Evolutionary conservation across 345 rosid species (phyloP).

Genomic region (Euphorbia peplus): DNA sequence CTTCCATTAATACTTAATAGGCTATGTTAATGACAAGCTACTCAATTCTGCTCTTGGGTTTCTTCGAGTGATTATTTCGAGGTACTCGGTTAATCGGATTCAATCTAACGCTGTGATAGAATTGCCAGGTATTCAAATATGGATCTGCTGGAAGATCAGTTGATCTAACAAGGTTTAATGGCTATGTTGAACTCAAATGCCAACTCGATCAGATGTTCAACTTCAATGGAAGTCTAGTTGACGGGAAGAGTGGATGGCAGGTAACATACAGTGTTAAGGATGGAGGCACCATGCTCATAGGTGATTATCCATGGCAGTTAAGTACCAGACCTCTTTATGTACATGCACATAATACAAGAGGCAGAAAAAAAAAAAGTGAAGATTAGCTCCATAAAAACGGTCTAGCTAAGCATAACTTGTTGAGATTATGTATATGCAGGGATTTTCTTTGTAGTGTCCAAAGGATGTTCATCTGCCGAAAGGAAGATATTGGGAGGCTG

Average conservation of each 20-base stretch:
- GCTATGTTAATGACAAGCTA: too few species aligned
- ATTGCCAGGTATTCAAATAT: slow-evolving; percentile 40
- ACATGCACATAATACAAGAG: neutral
- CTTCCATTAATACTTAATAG: neutral
- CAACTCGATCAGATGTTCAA: slow-evolving; percentile 48
- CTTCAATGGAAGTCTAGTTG: slow-evolving; percentile 38
- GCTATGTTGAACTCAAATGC: slow-evolving; percentile 34
- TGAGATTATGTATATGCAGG: slow-evolving; percentile 25
- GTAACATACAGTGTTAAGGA: slow-evolving; percentile 33
- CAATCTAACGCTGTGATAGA: neutral
- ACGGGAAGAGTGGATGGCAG: slow-evolving; percentile 42
- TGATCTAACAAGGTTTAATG: slow-evolving; percentile 31
- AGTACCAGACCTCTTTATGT: slow-evolving; percentile 17
- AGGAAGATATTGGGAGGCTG: slow-evolving; percentile 25
- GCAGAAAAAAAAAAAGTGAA: neutral
- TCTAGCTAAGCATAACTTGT: neutral
- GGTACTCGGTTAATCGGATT: neutral
- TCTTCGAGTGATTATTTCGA: neutral
- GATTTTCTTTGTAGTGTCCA: slow-evolving; percentile 31
- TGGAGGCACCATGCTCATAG: slow-evolving; percentile 36
- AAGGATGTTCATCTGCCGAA: slow-evolving; percentile 31
- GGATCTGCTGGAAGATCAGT: slow-evolving; percentile 43
- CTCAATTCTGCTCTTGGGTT: neutral
- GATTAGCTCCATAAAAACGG: neutral
- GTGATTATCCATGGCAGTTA: slow-evolving; percentile 47